Evolutionary conservation across 306 rosid species (phyloP).

Genomic region (Sphenostylis stenocarpa): DNA sequence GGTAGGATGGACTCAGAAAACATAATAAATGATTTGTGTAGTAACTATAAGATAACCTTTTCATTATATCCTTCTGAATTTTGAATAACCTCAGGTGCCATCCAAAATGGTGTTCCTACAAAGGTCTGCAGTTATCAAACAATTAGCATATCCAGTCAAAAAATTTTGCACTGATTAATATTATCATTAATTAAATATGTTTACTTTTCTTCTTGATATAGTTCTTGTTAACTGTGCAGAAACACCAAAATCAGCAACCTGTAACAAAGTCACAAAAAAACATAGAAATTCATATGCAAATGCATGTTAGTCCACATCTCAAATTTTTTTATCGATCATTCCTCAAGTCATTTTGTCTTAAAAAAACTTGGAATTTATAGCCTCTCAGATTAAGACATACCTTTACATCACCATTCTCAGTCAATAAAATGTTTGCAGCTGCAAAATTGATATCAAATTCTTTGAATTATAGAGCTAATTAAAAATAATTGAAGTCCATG

Average conservation of each 20-base stretch:
- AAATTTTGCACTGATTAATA: background rate
- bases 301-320: constrained; percentile 24
- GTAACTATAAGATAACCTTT: constrained; percentile 57
- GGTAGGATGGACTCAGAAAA: background rate
- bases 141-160: constrained; percentile 46
- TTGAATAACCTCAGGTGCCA: constrained; percentile 98
- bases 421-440: constrained; percentile 93
- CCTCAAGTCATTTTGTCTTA: constrained; percentile 1
- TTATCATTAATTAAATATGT: constrained; percentile 4
- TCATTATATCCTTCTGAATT: constrained; percentile 92
- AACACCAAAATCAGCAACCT: constrained; percentile 99
- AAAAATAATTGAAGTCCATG: constrained; percentile 24
- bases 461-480: constrained; percentile 31
- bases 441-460: constrained; percentile 51
- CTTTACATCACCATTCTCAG: constrained; percentile 93
- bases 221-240: constrained; percentile 96
- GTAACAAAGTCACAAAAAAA: constrained; percentile 34
- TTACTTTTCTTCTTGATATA: constrained; percentile 93
- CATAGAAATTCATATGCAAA: constrained; percentile 31
- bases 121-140: constrained; percentile 72
- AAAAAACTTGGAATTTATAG: background rate
- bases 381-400: constrained; percentile 40
- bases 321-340: constrained; percentile 26
- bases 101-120: constrained; percentile 99
- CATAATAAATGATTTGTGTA: background rate